Conservation (phyloP, 1,139 yeast genomes). For the Geotrichum restrictum region DNA sequence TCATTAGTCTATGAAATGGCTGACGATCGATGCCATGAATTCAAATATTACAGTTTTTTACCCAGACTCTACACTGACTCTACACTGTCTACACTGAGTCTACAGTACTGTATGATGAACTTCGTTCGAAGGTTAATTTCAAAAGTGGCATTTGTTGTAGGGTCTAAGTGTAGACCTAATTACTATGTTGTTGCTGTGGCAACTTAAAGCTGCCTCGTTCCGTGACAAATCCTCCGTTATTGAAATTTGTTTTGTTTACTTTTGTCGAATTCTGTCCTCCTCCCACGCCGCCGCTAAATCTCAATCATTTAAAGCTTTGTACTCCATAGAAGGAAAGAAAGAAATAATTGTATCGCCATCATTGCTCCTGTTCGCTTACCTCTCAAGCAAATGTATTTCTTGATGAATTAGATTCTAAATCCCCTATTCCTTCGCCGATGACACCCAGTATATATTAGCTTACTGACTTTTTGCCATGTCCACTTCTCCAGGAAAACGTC, state of each 20-base stretch:
- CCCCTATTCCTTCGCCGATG: neutral
- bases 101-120: too few relatives aligned
- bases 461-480: constrained; percentile 2
- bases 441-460: neutral
- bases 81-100: too few relatives aligned
- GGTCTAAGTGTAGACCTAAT: too few relatives aligned
- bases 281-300: neutral
- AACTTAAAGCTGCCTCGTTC: neutral
- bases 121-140: too few relatives aligned
- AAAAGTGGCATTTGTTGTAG: too few relatives aligned
- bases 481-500: constrained; percentile 10
- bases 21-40: too few relatives aligned
- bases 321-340: neutral
- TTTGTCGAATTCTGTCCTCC: neutral
- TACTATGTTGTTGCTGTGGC: neutral
- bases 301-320: neutral
- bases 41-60: too few relatives aligned
- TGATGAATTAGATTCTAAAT: neutral
- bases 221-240: neutral
- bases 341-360: neutral
- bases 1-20: too few relatives aligned
- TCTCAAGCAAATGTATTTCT: neutral
- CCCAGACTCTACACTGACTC: too few relatives aligned
- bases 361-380: neutral
- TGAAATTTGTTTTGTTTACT: neutral